Evolutionary conservation across 2,329 filamentous ascomycete species (phyloP), one percentile per base, ranked within the genome.

Genomic region (Botryotinia narcissicola): DNA sequence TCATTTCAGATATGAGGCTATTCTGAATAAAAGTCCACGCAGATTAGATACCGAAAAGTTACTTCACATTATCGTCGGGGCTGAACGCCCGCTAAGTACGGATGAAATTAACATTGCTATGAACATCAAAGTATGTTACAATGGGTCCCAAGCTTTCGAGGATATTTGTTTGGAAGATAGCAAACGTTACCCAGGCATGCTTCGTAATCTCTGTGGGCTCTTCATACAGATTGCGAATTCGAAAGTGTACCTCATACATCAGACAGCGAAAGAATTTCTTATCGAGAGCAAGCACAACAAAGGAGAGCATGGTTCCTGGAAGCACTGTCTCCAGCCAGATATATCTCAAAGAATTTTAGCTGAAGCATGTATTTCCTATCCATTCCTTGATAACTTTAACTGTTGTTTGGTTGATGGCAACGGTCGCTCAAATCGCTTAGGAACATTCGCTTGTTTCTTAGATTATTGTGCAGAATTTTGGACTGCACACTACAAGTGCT

Each of bases 221-320:
- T 72, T 73, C 25, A 61, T 74, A 59, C 61, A 32, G 5, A 9
- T 73, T 22, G 60, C 46, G 29, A 10, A 74, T 8, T 66, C 54
- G 35, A 74, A 67, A 44, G 63, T 73, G 16, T 74, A 74, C 20
- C 71, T 73, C n/a, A 57, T 73, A 48, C 66, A 74, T 48, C 73
- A 74, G 60, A 74, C 73, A 35, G 71, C 71, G 2, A 73, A 66
- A 71, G 73, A 74, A 46, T 74, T 74, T 46, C 60, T 73, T 2
- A 12, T 74, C 25, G 40, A 44, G 42, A 44, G 16, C 42, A 44
- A 18, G 16, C 42, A 44, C 5, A 44, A 44, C 42, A 16, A 44
- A 44, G 40, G 29, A 54, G n/a, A 5, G 12, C 25, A 14, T 51
- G 14, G 29, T n/a, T 4, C 8, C 20, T 73, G 72, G 72, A 73